Conservation (phyloP, 1,139 yeast species). For the Debaryomyces fabryi region DNA sequence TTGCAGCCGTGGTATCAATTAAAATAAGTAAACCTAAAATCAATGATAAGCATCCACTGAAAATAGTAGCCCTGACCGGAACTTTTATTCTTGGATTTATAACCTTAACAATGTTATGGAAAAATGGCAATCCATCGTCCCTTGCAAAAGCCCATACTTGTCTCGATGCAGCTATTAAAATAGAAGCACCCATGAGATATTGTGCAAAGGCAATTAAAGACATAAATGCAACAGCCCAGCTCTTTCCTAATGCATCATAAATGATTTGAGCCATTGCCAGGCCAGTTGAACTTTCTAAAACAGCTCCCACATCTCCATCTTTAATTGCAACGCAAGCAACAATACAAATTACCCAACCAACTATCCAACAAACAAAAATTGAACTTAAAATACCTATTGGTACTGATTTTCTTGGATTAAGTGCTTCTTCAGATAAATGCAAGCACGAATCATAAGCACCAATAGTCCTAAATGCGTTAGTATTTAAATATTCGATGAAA, state of each 20-base stretch:
- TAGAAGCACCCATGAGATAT: constrained; percentile 61
- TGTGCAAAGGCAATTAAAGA: constrained; percentile 60
- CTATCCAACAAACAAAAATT: constrained; percentile 24
- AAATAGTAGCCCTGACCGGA: constrained; percentile 58
- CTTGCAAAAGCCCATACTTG: constrained; percentile 38
- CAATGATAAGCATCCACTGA: constrained; percentile 46
- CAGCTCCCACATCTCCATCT: constrained; percentile 20
- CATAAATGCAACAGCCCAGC: constrained; percentile 72
- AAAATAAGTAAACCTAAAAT: constrained; percentile 54
- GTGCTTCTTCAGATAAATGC: constrained; percentile 36
- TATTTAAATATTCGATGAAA: neutral
- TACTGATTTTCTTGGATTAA: constrained; percentile 27
- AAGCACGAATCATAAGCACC: constrained; percentile 37
- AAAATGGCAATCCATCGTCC: constrained; percentile 25
- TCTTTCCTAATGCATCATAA: constrained; percentile 64
- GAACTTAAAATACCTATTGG: constrained; percentile 33
- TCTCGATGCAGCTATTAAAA: constrained; percentile 39
- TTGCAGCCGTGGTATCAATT: constrained; percentile 57
- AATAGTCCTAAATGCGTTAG: constrained; percentile 20
- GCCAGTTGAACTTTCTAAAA: constrained; percentile 33
- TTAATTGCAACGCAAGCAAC: constrained; percentile 25
- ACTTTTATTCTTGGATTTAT: constrained; percentile 51
- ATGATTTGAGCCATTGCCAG: constrained; percentile 68
- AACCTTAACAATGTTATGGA: constrained; percentile 38
- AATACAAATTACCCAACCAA: constrained; percentile 25